Evolutionary conservation across 2,329 filamentous ascomycete genomes (phyloP).

Genomic region (Colletotrichum lupini): DNA sequence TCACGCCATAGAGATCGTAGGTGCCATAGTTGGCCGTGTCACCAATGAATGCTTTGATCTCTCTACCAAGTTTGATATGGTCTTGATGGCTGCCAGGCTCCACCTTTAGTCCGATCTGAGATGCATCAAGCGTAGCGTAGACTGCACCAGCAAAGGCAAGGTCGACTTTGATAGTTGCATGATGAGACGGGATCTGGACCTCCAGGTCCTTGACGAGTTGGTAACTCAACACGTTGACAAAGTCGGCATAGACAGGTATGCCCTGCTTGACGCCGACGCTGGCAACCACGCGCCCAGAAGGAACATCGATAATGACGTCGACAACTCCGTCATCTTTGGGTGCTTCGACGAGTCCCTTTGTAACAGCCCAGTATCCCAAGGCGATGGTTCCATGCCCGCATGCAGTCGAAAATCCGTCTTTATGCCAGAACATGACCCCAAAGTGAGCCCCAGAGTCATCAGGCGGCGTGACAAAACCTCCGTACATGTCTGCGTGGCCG

Average conservation of each 20-base stretch:
- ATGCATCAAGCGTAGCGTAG: constrained; percentile 20
- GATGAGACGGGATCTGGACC: neutral
- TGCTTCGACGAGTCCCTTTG: constrained; percentile 18
- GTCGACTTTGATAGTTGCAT: neutral
- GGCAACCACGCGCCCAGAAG: constrained; percentile 15
- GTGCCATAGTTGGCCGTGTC: neutral
- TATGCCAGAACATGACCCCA: constrained; percentile 43
- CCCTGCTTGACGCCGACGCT: neutral
- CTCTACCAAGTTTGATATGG: constrained; percentile 20
- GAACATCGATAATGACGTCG: constrained; percentile 28
- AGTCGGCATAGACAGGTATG: constrained; percentile 18
- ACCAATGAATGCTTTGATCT: constrained; percentile 27
- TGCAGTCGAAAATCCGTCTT: constrained; percentile 42
- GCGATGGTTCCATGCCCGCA: constrained; percentile 43
- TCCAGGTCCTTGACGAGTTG: constrained; percentile 1
- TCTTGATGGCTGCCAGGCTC: neutral
- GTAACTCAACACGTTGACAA: constrained; percentile 24
- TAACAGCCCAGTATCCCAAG: constrained; percentile 41
- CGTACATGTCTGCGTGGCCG: constrained; percentile 41
- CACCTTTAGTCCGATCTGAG: constrained; percentile 10
- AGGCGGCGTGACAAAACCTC: constrained; percentile 39
- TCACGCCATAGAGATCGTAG: constrained; percentile 27
- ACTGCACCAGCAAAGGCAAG: constrained; percentile 26
- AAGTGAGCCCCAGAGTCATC: constrained; percentile 39
- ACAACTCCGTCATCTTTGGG: neutral